Percentiles rank a stretch among this genome's conserved stretches.
phyloP scores from a whole-genome alignment of 1,284 basidiomycete species.

The Rhodotorula mucilaginosa region DNA sequence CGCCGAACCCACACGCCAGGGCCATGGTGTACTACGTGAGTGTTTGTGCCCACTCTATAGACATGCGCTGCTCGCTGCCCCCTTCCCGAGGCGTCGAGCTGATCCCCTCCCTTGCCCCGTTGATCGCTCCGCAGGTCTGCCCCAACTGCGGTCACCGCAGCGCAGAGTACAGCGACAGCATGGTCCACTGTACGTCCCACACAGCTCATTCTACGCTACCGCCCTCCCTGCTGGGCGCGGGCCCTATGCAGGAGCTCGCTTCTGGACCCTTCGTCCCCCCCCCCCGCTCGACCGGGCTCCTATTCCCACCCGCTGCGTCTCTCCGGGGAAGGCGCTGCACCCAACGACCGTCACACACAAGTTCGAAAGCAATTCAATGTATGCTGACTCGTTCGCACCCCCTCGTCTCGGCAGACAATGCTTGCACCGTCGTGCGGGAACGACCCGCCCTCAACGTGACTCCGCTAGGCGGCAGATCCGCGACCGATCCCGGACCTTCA shows the following conservation, averaged over 20 bases:
- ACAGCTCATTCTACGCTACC: neutral
- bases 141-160: conserved; percentile 24
- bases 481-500: neutral
- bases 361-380: no score
- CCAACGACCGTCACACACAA: neutral
- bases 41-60: no score
- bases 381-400: no score
- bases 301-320: neutral
- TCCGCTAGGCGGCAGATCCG: neutral
- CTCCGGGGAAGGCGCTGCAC: neutral
- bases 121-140: conserved; percentile 18
- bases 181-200: conserved; percentile 29
- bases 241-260: no score
- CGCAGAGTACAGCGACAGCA: conserved; percentile 21
- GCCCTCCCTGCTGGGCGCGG: no score
- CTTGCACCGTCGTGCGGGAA: neutral
- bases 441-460: neutral
- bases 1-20: neutral
- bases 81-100: neutral
- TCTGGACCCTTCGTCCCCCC: no score
- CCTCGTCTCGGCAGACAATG: neutral
- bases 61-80: no score
- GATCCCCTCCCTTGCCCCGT: neutral
- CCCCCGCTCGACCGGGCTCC: no score
- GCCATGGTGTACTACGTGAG: conserved; percentile 28